Base-by-base conservation (phyloP, 768 basidiomycete genomes). In the Hygrophorus pudorinus region DNA sequence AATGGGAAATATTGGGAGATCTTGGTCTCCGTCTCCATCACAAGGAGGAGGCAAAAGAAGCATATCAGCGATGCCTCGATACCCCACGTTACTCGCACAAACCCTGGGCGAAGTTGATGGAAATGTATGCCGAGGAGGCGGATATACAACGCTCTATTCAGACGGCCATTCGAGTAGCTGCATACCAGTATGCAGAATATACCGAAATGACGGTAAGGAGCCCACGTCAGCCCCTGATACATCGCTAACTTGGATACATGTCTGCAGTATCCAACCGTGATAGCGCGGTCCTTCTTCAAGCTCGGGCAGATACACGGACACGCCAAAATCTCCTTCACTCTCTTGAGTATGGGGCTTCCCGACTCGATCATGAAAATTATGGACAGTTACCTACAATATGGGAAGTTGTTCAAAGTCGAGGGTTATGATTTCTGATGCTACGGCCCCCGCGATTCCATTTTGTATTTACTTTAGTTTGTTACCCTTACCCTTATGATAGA, bases 1-100 rank as follows among this genome's bases (percentile, higher is more conserved):
- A 99, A 63, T 99, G 96, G 94, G 96, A 98, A 65, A 94, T 98
- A 37, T 70, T 99, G 17, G 96, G 94, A 7, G 96, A 98, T 57
- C 67, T 99, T 16, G 96, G 93, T 6, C 56, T 85, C 36, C 80
- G 96, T n/a, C 61, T 99, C 44, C 87, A 94, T 56, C 96, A 98
- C 67, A 93, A 90, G 61, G 96, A 99, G 57, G 96, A 99, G 57
- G 92, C 91, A 29, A 98, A 99, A 64, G 96, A 99, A 58, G 93
- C 92, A 3, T 99, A 85, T 59, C 91, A 96, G 58, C 80, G 93
- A 7, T 92, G 91, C 62, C 76, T 98, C 29, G 96, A 98, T 52
- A 70, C 79, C 27, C 74, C 80, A 18, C 71, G 85, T 17, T 98
- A 96, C 63, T 84, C 86, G 4, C 75, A 81, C 47, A 97, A 94